A percentile compares a stretch with the other conserved stretches of the same genome.
These are phyloP conservation scores for Paspalum notatum DNA, from an alignment of 176 grass and related monocot species.

Conservation along the genomic window DNA sequence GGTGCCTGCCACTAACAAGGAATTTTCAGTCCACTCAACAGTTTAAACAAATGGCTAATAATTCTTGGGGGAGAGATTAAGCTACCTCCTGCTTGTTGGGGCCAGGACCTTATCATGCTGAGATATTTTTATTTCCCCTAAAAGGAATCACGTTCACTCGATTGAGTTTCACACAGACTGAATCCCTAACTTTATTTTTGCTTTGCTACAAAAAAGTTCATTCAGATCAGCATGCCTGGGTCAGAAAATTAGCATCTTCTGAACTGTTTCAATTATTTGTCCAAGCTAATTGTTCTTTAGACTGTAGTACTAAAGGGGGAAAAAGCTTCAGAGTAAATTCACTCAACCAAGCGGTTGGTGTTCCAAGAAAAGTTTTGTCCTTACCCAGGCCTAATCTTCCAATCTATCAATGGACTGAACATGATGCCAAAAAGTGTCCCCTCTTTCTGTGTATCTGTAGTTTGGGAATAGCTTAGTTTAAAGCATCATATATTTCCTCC, in stretches of 20 bases:
- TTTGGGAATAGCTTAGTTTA: neutral
- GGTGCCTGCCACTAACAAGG: constrained; percentile 73
- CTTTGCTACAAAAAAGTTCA: too few relatives aligned
- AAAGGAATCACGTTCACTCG: neutral
- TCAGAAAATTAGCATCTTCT: neutral
- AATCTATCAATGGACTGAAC: constrained; percentile 34
- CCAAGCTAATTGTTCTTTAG: neutral
- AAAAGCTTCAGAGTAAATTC: constrained; percentile 13
- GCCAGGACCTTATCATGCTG: constrained; percentile 26
- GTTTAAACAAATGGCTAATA: constrained; percentile 21
- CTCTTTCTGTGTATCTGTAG: neutral
- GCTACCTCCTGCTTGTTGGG: constrained; percentile 43
- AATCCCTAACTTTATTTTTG: neutral
- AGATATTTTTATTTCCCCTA: neutral
- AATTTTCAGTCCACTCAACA: constrained; percentile 54
- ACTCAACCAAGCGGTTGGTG: neutral
- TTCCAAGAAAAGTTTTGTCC: constrained; percentile 9
- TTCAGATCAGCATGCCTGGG: neutral
- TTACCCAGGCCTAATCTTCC: constrained; percentile 34
- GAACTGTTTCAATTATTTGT: constrained; percentile 15
- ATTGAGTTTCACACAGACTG: neutral
- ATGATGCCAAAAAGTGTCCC: constrained; percentile 31
- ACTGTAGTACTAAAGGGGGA: neutral
- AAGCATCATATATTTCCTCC: neutral
- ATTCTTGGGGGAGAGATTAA: constrained; percentile 29